Evolutionary conservation across 768 basidiomycete species (phyloP).

Genomic region (Nidularia pulvinata): DNA sequence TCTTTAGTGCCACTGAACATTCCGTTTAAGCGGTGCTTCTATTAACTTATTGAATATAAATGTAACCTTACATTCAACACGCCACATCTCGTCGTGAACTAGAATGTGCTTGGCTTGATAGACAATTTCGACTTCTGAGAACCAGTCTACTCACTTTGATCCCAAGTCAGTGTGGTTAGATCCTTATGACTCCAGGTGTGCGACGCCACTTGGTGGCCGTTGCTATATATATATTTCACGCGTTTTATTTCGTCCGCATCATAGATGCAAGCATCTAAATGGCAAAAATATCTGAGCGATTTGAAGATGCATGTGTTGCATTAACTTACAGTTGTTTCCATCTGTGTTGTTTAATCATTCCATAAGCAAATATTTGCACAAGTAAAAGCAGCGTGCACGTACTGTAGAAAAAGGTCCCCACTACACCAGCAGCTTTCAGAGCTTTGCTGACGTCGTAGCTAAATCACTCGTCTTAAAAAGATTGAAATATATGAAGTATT

Average conservation of each 20-base stretch:
- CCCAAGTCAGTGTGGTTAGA: conserved; percentile 33
- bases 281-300: background rate
- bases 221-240: conserved; percentile 31
- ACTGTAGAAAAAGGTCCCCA: conserved; percentile 46
- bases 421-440: conserved; percentile 27
- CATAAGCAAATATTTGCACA: background rate
- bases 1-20: conserved; percentile 32
- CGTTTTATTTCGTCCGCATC: conserved; percentile 23
- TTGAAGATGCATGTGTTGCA: background rate
- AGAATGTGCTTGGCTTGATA: background rate
- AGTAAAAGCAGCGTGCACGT: conserved; percentile 9
- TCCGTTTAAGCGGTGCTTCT: background rate
- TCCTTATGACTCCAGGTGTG: conserved; percentile 46
- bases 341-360: conserved; percentile 14
- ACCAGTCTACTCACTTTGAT: conserved; percentile 27
- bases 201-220: conserved; percentile 42
- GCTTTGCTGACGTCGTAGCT: conserved; percentile 35
- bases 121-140: background rate
- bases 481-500: background rate
- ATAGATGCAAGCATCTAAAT: conserved; percentile 37
- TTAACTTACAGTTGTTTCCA: conserved; percentile 34
- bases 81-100: conserved; percentile 47
- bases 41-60: background rate
- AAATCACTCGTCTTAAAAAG: background rate
- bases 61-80: conserved; percentile 33